Percentiles rank a stretch among this genome's conserved stretches.
phyloP scores from a whole-genome alignment of 2,329 filamentous ascomycete genomes.

The Sporothrix luriei region DNA sequence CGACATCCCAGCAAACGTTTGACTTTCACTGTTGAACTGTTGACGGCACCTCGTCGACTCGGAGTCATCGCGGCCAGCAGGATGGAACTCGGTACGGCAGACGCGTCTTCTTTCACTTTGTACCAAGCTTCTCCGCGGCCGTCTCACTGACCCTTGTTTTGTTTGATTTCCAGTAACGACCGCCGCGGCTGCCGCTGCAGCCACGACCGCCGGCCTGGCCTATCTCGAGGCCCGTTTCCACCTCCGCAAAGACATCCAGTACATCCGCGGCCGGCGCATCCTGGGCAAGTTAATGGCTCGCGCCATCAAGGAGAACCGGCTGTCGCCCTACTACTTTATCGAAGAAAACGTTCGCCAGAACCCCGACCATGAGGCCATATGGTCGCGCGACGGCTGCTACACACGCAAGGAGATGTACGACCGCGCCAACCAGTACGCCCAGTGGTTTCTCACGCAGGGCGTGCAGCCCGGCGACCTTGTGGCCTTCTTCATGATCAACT shows the following conservation, averaged over 20 bases:
- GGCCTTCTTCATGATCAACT: slow-evolving; percentile 68
- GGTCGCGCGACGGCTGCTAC: slow-evolving; percentile 65
- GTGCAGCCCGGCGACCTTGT: slow-evolving; percentile 64
- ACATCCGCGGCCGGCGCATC: slow-evolving; percentile 49
- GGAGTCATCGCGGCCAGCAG: background rate
- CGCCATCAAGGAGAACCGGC: slow-evolving; percentile 55
- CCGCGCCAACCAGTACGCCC: slow-evolving; percentile 62
- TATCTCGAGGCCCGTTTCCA: slow-evolving; percentile 73
- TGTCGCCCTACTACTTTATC: slow-evolving; percentile 68
- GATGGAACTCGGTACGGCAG: slow-evolving; percentile 15
- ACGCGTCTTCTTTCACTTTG: too few relatives aligned
- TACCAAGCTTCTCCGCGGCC: background rate
- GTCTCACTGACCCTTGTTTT: background rate
- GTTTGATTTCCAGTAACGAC: slow-evolving; percentile 30
- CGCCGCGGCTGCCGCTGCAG: slow-evolving; percentile 37
- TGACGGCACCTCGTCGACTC: background rate
- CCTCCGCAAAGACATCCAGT: slow-evolving; percentile 61
- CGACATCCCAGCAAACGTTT: background rate
- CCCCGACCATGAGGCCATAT: slow-evolving; percentile 62
- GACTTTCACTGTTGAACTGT: background rate
- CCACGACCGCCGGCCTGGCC: slow-evolving; percentile 47
- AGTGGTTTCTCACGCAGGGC: slow-evolving; percentile 62
- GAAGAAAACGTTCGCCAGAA: slow-evolving; percentile 57
- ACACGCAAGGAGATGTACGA: slow-evolving; percentile 60
- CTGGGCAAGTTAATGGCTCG: slow-evolving; percentile 51